Conservation (phyloP, 2,329 filamentous ascomycete species). For the Sporothrix pallida region DNA sequence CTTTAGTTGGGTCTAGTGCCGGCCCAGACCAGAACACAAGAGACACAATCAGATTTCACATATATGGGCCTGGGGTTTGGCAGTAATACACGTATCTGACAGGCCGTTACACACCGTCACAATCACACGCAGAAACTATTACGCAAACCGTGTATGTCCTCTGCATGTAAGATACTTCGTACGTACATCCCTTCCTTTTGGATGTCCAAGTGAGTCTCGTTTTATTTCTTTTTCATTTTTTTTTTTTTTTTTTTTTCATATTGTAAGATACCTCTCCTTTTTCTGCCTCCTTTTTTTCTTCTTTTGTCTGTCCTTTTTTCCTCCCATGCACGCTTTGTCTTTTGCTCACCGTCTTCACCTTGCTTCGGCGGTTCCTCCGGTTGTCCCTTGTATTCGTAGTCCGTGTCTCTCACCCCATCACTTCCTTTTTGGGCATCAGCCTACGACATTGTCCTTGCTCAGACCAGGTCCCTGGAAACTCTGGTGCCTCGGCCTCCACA, state of each 20-base stretch:
- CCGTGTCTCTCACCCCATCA: neutral
- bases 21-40: neutral
- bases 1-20: conserved; percentile 12
- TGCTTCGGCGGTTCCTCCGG: conserved; percentile 4
- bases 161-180: neutral
- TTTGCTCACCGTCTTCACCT: conserved; percentile 16
- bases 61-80: neutral
- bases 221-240: neutral
- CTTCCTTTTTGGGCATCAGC: conserved; percentile 14
- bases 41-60: neutral
- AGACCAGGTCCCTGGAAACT: neutral
- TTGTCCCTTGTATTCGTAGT: neutral
- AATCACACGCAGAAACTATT: neutral
- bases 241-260: neutral
- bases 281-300: neutral
- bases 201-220: neutral
- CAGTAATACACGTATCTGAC: neutral
- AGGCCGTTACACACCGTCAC: neutral
- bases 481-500: neutral
- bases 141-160: conserved; percentile 12
- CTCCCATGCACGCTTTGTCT: neutral
- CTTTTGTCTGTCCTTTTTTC: neutral
- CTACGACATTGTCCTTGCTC: neutral
- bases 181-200: neutral
- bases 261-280: neutral